phyloP scores from a whole-genome alignment of 345 rosid species.

The Odontarrhena argentea region DNA sequence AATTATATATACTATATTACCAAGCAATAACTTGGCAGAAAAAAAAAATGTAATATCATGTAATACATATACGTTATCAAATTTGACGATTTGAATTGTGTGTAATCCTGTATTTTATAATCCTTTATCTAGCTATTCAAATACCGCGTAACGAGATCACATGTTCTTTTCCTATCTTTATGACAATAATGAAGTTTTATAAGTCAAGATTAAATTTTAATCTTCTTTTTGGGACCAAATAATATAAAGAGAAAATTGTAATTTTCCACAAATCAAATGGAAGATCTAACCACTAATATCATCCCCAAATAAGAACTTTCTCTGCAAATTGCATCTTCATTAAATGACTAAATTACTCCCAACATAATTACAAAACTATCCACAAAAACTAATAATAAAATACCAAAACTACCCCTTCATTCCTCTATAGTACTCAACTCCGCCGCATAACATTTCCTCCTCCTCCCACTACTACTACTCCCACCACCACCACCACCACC shows the following conservation, averaged over 20 bases:
- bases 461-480: conserved; percentile 36
- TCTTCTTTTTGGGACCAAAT: background rate
- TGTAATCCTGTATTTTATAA: conserved; percentile 24
- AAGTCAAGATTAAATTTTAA: conserved; percentile 7
- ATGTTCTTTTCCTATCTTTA: conserved; percentile 31
- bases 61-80: background rate
- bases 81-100: conserved; percentile 27
- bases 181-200: conserved; percentile 15
- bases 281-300: conserved; percentile 7
- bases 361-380: conserved; percentile 33
- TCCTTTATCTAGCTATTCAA: conserved; percentile 18
- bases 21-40: too few relatives aligned
- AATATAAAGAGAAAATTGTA: conserved; percentile 53
- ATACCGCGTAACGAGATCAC: conserved; percentile 35
- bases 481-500: conserved; percentile 35
- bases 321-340: conserved; percentile 25
- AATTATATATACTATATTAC: background rate
- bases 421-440: conserved; percentile 76
- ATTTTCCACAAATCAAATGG: conserved; percentile 25
- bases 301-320: conserved; percentile 24
- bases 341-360: conserved; percentile 31
- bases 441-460: conserved; percentile 52
- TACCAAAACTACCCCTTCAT: conserved; percentile 51
- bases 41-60: conserved; percentile 3
- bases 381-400: conserved; percentile 29